Percentiles rank a stretch among this genome's conserved stretches.
These are phyloP conservation scores for Asterochloris erici DNA, from an alignment of 139 green algal genomes.

Conservation along the genomic window DNA sequence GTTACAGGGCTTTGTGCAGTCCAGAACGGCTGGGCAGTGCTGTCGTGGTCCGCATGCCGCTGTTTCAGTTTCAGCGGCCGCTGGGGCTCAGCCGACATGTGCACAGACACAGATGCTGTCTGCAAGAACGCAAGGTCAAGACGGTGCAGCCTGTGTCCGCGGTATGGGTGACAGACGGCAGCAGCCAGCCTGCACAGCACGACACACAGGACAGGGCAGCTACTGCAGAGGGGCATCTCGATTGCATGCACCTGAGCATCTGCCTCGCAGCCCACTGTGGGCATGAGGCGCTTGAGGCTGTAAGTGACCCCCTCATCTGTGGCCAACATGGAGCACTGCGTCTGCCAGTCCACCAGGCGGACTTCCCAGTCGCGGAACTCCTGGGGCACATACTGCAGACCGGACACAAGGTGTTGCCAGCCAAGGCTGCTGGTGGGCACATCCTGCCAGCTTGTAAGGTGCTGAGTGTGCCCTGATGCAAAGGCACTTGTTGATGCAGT, in stretches of 20 bases:
- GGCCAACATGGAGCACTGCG: conserved; percentile 53
- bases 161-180: not conserved
- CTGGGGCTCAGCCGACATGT: conserved; percentile 1
- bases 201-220: not conserved
- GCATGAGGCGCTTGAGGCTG: conserved; percentile 58
- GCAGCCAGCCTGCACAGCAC: not conserved
- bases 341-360: conserved; percentile 70
- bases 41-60: no score
- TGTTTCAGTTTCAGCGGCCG: no score
- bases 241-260: conserved; percentile 55
- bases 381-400: conserved; percentile 38
- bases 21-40: no score
- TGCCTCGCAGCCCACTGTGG: conserved; percentile 76
- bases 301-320: conserved; percentile 12
- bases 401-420: not conserved
- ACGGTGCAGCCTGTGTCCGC: not conserved
- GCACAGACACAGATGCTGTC: not conserved
- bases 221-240: conserved; percentile 3
- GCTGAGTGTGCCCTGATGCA: no score
- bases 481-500: no score
- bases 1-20: no score
- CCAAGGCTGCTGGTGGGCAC: not conserved
- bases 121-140: no score
- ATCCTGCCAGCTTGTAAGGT: no score
- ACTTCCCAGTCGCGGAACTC: conserved; percentile 73